Evolutionary conservation across 805 yeast species (phyloP).

Genomic region (Pichia cabralensis): DNA sequence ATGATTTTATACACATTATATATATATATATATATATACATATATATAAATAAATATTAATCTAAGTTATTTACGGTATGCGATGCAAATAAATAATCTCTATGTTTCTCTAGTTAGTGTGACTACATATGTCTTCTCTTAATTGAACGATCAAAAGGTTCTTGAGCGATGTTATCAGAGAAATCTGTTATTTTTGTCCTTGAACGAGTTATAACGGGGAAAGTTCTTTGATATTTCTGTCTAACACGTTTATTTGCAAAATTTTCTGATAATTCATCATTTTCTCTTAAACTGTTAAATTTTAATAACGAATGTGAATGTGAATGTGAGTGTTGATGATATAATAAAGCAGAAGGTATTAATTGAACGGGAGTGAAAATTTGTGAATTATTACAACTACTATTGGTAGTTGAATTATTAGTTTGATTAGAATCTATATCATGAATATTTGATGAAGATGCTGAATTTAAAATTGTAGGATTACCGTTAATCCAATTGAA

Average conservation of each 20-base stretch:
- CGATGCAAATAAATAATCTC: too few relatives aligned
- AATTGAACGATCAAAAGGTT: too few relatives aligned
- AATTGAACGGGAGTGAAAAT: constrained; percentile 13
- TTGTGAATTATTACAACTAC: constrained; percentile 14
- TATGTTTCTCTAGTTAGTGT: too few relatives aligned
- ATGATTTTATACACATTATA: too few relatives aligned
- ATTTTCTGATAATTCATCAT: constrained; percentile 4
- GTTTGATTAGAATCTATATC: background rate
- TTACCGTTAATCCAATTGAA: constrained; percentile 6
- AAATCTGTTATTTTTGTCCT: constrained; percentile 6
- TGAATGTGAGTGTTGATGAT: constrained; percentile 1
- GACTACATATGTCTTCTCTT: too few relatives aligned
- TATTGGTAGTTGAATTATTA: constrained; percentile 1
- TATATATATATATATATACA: too few relatives aligned
- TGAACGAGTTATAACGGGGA: constrained; percentile 12
- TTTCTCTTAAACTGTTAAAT: constrained; percentile 3
- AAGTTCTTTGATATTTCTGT: constrained; percentile 8
- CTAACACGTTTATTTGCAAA: constrained; percentile 3
- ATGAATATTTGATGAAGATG: constrained; percentile 1
- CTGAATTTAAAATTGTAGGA: constrained; percentile 2
- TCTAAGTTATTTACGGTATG: too few relatives aligned
- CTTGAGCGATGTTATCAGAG: constrained; percentile 3
- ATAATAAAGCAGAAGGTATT: constrained; percentile 1
- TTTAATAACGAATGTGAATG: constrained; percentile 2
- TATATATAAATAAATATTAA: too few relatives aligned